Evolutionary conservation across 1,139 yeast genomes (phyloP).

Genomic region (Debaryomyces subglobosus): DNA sequence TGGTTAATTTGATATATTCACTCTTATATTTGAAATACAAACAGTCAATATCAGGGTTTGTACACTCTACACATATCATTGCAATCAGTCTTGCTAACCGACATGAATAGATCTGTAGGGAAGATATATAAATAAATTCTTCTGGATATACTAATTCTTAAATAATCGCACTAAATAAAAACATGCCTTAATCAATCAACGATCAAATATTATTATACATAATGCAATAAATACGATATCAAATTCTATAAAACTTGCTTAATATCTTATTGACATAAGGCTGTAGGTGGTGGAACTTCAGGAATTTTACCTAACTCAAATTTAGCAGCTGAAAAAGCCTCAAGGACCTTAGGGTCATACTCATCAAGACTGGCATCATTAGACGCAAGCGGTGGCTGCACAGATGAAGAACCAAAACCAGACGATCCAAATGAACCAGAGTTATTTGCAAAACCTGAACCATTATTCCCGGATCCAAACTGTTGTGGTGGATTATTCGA

Average conservation of each 20-base stretch:
- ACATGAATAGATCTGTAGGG: neutral
- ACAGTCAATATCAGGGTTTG: constrained; percentile 56
- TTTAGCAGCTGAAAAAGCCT: constrained; percentile 51
- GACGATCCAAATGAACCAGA: constrained; percentile 5
- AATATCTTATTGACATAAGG: constrained; percentile 9
- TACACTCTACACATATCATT: constrained; percentile 93
- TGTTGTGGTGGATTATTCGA: neutral
- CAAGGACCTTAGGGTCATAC: constrained; percentile 35
- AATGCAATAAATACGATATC: neutral
- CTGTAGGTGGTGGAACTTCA: constrained; percentile 75
- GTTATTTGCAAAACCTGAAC: constrained; percentile 1
- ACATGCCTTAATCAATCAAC: neutral
- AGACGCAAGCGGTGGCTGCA: neutral
- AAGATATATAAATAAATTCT: no score
- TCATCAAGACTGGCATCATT: constrained; percentile 10
- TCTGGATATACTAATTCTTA: neutral
- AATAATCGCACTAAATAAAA: neutral
- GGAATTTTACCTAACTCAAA: constrained; percentile 76
- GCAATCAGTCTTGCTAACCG: neutral
- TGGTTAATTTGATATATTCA: constrained; percentile 77
- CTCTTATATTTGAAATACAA: constrained; percentile 76
- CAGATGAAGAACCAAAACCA: neutral
- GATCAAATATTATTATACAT: neutral
- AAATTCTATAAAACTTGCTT: neutral
- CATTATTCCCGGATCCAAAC: constrained; percentile 6